Evolutionary conservation across 495 filamentous ascomycete species (phyloP).

Genomic region (Acidiella bohemica): DNA sequence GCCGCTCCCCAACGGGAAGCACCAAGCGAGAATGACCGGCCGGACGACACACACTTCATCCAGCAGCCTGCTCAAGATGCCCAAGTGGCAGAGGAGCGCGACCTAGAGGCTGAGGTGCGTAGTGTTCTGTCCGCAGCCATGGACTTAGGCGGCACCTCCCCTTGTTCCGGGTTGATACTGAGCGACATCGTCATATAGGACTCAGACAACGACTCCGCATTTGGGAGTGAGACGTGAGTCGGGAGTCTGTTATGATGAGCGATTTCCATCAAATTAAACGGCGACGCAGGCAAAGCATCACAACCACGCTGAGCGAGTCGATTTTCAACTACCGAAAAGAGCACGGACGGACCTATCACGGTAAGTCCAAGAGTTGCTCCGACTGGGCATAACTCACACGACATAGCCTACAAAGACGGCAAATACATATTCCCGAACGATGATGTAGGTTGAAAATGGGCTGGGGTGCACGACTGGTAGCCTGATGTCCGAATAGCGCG

Average conservation of each 20-base stretch:
- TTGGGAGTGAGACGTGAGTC: constrained; percentile 19
- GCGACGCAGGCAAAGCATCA: constrained; percentile 13
- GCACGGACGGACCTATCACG: constrained; percentile 25
- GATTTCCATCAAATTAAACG: background rate
- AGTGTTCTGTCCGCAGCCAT: background rate
- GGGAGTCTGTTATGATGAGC: background rate
- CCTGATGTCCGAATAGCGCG: constrained; percentile 2
- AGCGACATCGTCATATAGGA: constrained; percentile 8
- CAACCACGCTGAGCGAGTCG: constrained; percentile 21
- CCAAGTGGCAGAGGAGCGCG: constrained; percentile 15
- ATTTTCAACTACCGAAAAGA: constrained; percentile 22
- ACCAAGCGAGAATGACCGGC: background rate
- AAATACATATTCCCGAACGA: constrained; percentile 37
- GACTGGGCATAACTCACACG: background rate
- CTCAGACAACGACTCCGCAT: constrained; percentile 17
- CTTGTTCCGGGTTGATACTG: too few relatives aligned
- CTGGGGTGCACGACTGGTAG: background rate
- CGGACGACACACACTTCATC: constrained; percentile 4
- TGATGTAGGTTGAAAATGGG: constrained; percentile 28
- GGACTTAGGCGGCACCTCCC: too few relatives aligned
- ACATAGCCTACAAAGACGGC: constrained; percentile 22
- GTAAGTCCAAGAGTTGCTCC: constrained; percentile 2
- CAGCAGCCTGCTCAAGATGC: constrained; percentile 4
- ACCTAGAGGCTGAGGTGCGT: constrained; percentile 19
- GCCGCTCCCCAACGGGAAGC: background rate